phyloP scores from a whole-genome alignment of 192 early-diverging fungal species.

The Oehlia diaphana region DNA sequence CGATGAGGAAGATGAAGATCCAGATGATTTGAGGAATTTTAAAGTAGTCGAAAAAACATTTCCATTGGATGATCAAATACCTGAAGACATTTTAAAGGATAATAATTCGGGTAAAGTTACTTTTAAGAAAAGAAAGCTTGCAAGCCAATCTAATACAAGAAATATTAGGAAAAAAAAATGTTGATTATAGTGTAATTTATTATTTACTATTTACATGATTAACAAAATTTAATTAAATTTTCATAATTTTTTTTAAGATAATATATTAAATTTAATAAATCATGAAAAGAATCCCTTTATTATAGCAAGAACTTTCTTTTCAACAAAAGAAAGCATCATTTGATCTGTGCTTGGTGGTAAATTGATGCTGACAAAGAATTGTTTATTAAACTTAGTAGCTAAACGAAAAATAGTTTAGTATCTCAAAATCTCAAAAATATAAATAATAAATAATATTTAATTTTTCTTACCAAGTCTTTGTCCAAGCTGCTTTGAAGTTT shows the following conservation, averaged over 20 bases:
- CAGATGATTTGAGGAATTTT: conserved; percentile 49
- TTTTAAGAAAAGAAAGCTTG: conserved; percentile 56
- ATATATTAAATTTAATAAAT: neutral
- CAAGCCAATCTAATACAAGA: conserved; percentile 32
- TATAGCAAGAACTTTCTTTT: conserved; percentile 19
- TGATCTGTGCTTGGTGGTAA: conserved; percentile 8
- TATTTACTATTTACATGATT: neutral
- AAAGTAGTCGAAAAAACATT: conserved; percentile 57
- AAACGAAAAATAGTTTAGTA: neutral
- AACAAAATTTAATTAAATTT: no score
- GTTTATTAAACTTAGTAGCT: conserved; percentile 30
- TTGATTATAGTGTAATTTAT: neutral
- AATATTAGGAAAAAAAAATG: conserved; percentile 40
- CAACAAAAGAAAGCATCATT: conserved; percentile 2
- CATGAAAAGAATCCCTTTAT: conserved; percentile 8
- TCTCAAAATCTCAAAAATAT: neutral
- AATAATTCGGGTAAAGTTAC: conserved; percentile 17
- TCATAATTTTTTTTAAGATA: no score
- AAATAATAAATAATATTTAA: neutral
- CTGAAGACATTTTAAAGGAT: conserved; percentile 24
- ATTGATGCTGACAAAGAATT: conserved; percentile 29
- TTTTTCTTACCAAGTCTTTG: conserved; percentile 24
- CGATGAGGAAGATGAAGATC: conserved; percentile 49
- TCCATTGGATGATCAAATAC: conserved; percentile 27
- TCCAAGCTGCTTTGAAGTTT: conserved; percentile 28